Evolutionary conservation across 352 stramenopile genomes (phyloP), one percentile per base, ranked within the genome.

Genomic region (Pythium chondricola): DNA sequence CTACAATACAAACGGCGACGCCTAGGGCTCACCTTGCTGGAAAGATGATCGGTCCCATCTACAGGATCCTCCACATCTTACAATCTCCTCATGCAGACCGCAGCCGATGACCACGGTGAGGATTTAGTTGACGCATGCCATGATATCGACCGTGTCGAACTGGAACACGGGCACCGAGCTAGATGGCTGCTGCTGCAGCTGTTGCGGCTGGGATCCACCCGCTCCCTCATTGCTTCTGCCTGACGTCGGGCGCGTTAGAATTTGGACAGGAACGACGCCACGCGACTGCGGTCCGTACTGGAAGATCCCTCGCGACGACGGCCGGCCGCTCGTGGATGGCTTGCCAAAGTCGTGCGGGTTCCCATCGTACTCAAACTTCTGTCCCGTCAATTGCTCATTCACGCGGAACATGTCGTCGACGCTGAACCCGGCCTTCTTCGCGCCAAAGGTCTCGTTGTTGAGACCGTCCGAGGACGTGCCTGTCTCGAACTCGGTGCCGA

Each of bases 341-440:
- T 89, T 95, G 6, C 85, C 88, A 56, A 98, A 98, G 42, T 96
- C 72, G 58, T 98, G 91, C 25, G 93, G 91, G 61, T 98, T 98
- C 20, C 93, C 93, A 69, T 97, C 86, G 53, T 98, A 98, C 27
- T 88, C 82, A 26, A 97, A 95, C 56, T 97, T 97, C 20, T 85
- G 67, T 13, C 92, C 92, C 17, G 88, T 88, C 27, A 97, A 61
- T 48, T 72, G 70, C 72, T 97, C 90, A 63, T 98, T 98, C 21
- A 95, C 81, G 41, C 68, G 83, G 59, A 98, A 98, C 93, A 98
- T 98, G 25, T 98, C 93, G 55, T 97, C 88, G 38, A 97, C 93
- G 43, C 90, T 91, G 63, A 92, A 88, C 2, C 71, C 58, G 32
- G 86, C 79, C 41, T 77, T 77, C 4, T 65, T 68, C 16, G 67